phyloP scores from a whole-genome alignment of 352 stramenopile species.

The Aphanomyces euteiches region DNA sequence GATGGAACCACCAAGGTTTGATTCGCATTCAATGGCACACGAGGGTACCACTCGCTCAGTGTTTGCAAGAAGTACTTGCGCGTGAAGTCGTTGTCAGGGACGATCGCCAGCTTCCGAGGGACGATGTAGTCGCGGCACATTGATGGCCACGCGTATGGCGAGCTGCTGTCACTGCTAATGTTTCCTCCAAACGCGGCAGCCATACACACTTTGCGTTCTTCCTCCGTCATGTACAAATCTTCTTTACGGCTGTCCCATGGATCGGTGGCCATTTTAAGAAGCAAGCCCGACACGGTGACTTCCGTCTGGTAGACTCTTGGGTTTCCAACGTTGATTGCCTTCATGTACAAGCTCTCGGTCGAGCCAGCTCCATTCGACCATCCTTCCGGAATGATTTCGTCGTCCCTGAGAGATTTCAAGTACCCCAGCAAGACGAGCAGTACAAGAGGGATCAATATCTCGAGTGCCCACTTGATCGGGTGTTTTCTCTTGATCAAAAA shows the following conservation, averaged over 20 bases:
- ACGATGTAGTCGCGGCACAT: slow-evolving; percentile 48
- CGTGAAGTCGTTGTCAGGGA: slow-evolving; percentile 62
- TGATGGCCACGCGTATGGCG: slow-evolving; percentile 43
- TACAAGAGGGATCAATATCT: slow-evolving; percentile 55
- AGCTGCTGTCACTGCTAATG: slow-evolving; percentile 40
- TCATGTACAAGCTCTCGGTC: background rate
- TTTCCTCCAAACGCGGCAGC: slow-evolving; percentile 43
- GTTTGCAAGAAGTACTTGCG: slow-evolving; percentile 49
- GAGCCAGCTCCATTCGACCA: background rate
- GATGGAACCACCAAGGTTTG: slow-evolving; percentile 38
- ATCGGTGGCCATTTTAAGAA: slow-evolving; percentile 52
- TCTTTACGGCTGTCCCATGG: slow-evolving; percentile 45
- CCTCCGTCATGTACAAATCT: too few relatives aligned
- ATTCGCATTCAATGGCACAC: slow-evolving; percentile 36
- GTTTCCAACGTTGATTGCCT: background rate
- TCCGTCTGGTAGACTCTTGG: slow-evolving; percentile 52
- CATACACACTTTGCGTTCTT: slow-evolving; percentile 43
- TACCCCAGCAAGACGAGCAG: slow-evolving; percentile 53
- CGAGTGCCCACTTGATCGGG: slow-evolving; percentile 43
- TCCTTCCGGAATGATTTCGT: background rate
- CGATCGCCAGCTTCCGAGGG: slow-evolving; percentile 67
- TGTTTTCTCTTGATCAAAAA: slow-evolving; percentile 68
- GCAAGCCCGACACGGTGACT: slow-evolving; percentile 52
- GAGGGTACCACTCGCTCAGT: slow-evolving; percentile 57
- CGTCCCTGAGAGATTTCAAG: slow-evolving; percentile 36